Conservation (phyloP, 805 yeast species). For the Candida insectorum region DNA sequence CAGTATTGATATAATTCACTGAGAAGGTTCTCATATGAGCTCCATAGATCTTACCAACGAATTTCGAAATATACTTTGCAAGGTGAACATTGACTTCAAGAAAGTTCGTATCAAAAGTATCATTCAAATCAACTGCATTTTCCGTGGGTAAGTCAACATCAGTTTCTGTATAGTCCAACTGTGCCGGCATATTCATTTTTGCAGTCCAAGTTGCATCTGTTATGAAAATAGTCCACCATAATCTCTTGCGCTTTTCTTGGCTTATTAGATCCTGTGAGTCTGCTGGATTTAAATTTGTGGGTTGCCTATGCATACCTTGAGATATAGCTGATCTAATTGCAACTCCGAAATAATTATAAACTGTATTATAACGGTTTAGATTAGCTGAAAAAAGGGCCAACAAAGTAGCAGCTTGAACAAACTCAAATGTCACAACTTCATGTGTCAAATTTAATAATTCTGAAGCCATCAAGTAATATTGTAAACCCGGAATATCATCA, state of each 20-base stretch:
- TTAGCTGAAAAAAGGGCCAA: slow-evolving; percentile 37
- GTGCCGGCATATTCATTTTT: slow-evolving; percentile 36
- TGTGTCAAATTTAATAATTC: slow-evolving; percentile 29
- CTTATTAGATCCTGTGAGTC: slow-evolving; percentile 3
- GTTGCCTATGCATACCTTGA: slow-evolving; percentile 34
- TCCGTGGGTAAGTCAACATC: slow-evolving; percentile 41
- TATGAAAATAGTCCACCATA: slow-evolving; percentile 43
- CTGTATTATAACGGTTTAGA: slow-evolving; percentile 34
- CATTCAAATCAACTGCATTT: slow-evolving; percentile 24
- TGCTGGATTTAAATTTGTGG: slow-evolving; percentile 6
- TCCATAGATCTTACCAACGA: slow-evolving; percentile 34
- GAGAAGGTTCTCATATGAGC: slow-evolving; percentile 39
- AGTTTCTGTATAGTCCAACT: slow-evolving; percentile 40
- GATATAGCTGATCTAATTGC: slow-evolving; percentile 38
- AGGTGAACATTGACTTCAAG: slow-evolving; percentile 38
- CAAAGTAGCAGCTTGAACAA: slow-evolving; percentile 32
- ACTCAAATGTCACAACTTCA: slow-evolving; percentile 27
- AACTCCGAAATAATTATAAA: slow-evolving; percentile 36
- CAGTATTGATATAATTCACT: slow-evolving; percentile 38
- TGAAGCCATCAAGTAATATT: slow-evolving; percentile 28
- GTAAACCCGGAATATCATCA: slow-evolving; percentile 30
- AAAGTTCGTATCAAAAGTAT: slow-evolving; percentile 25
- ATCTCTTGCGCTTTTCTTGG: slow-evolving; percentile 30
- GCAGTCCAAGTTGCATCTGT: slow-evolving; percentile 40
- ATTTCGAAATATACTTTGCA: slow-evolving; percentile 35